Conservation (phyloP, 1,284 basidiomycete genomes). For the Porodaedalea pini region DNA sequence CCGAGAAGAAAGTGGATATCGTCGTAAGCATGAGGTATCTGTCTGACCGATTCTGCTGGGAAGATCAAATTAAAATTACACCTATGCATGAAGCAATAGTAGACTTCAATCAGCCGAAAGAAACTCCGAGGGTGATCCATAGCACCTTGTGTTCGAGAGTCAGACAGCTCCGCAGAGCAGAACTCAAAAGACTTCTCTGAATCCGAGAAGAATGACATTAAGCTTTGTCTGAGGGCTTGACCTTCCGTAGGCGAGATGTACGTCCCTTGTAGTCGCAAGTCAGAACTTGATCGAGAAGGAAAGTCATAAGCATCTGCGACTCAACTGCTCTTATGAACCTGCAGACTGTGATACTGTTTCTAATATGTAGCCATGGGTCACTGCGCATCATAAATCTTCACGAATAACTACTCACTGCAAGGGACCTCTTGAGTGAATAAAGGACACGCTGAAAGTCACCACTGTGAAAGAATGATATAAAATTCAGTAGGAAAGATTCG, state of each 20-base stretch:
- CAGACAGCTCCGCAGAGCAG: neutral
- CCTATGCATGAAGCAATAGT: too few relatives aligned
- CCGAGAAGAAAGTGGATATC: too few relatives aligned
- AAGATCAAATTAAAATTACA: too few relatives aligned
- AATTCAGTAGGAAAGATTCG: neutral
- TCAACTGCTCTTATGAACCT: neutral
- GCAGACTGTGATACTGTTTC: neutral
- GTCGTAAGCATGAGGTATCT: too few relatives aligned
- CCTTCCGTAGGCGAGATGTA: neutral
- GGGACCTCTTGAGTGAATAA: neutral
- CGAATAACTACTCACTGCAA: neutral
- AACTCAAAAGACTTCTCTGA: neutral
- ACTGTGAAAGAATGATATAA: constrained; percentile 1
- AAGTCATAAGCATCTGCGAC: neutral
- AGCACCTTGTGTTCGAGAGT: constrained; percentile 3
- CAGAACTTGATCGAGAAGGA: neutral
- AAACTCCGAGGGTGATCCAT: too few relatives aligned
- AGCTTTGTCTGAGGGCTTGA: neutral
- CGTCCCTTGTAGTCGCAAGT: neutral
- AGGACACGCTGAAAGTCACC: neutral
- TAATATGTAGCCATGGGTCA: neutral
- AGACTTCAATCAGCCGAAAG: neutral
- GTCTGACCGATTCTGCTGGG: too few relatives aligned
- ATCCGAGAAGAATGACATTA: neutral
- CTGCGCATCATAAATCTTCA: neutral